phyloP scores from a whole-genome alignment of 768 basidiomycete genomes.

The Rhodotorula kratochvilovae region DNA sequence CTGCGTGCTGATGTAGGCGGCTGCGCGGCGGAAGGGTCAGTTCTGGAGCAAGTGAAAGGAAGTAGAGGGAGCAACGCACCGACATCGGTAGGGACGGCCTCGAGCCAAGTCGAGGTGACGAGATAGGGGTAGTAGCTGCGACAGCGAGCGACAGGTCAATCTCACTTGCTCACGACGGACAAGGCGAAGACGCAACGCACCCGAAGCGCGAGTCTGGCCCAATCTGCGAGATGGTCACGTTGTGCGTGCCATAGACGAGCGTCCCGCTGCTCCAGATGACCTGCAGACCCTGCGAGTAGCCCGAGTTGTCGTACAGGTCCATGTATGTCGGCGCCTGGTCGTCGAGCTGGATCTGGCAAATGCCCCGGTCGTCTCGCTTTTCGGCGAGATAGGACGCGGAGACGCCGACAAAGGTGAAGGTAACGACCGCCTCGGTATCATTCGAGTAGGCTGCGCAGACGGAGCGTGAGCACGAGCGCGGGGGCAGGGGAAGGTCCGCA shows the following conservation, averaged over 20 bases:
- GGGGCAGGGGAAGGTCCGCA: no score
- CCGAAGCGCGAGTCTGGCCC: constrained; percentile 35
- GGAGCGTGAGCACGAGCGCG: no score
- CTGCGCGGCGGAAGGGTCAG: neutral
- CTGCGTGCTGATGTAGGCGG: constrained; percentile 20
- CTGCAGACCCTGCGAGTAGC: constrained; percentile 6
- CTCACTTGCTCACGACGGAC: accelerated
- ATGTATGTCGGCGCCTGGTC: constrained; percentile 7
- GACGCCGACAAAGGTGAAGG: constrained; percentile 34
- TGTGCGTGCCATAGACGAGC: constrained; percentile 28
- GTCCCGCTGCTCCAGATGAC: constrained; percentile 25
- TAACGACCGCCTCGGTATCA: constrained; percentile 19
- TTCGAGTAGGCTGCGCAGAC: constrained; percentile 32
- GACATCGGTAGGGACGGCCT: constrained; percentile 19
- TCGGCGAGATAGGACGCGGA: constrained; percentile 21
- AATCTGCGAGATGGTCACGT: constrained; percentile 26
- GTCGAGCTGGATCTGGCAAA: constrained; percentile 26
- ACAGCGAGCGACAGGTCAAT: neutral
- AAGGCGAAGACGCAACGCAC: constrained; percentile 2
- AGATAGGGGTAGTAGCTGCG: constrained; percentile 34
- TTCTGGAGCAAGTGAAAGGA: neutral
- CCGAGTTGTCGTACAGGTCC: constrained; percentile 35
- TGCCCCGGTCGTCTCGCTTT: constrained; percentile 29
- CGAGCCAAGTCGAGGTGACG: constrained; percentile 31
- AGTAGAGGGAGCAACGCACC: neutral